Evolutionary conservation across 2,329 filamentous ascomycete genomes (phyloP), one percentile per base, ranked within the genome.

Genomic region (Monosporascus sp.): DNA sequence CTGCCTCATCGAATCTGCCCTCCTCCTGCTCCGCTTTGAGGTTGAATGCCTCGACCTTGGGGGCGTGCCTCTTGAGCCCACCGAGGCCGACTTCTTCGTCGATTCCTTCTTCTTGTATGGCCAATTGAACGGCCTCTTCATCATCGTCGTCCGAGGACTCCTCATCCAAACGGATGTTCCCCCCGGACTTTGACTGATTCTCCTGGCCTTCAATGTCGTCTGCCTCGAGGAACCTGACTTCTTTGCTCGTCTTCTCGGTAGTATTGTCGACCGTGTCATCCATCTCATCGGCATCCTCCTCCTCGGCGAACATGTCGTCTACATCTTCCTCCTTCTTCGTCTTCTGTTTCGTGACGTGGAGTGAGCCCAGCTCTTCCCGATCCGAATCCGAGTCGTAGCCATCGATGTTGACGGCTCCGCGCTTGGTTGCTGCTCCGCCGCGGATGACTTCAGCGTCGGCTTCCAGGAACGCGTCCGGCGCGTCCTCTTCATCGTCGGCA

Each of bases 361-460:
- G 53, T 2, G 57, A 55, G 53, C 74, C 74, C 27, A 72, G 66
- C 62, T 73, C 72, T 67, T 97, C 94, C 59, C 95, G 93, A 50
- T 88, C 84, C 2, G 93, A 96, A 71, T 99, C 94, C 9, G 88
- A 94, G 62, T 97, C 93, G 73, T 97, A 99, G 49, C 94, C 94
- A 66, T 97, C 94, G 41, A 99, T 85, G 65, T 97, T 97, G 52
- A 99, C 89, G 0, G 93, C 94, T 61, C 93, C 93, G 58, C 94
- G 89, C 70, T 96, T 96, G 1, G 91, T 89, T 41, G 85, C 81
- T 35, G 83, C 80, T 9, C 84, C 79, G 2, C 86, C 88, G 17
- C 92, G 91, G 59, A 97, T 97, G 40, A 97, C 92, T 67, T 97
- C 94, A 22, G 92, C 91, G 49, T 97, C 94, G 20, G 91, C 91